A percentile compares a stretch with the other conserved stretches of the same genome.
phyloP scores from a whole-genome alignment of 179 eudicot species.

The Patellifolia procumbens region DNA sequence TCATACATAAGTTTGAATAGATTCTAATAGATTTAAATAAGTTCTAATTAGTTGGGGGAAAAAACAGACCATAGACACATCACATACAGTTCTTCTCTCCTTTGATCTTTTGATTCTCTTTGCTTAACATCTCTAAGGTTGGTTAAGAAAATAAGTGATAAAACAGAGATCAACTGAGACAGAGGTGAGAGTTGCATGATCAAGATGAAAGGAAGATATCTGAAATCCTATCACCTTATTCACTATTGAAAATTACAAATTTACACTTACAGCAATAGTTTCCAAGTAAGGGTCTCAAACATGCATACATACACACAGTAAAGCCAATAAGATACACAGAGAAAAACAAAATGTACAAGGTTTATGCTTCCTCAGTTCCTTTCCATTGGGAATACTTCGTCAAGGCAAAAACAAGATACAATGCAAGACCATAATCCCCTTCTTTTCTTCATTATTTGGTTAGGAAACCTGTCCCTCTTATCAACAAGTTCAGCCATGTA shows the following conservation, averaged over 20 bases:
- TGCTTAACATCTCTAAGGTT: no score
- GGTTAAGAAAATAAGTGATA: background rate
- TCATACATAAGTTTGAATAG: no score
- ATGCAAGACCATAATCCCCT: conserved; percentile 38
- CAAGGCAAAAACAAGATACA: conserved; percentile 38
- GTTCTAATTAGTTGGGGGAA: no score
- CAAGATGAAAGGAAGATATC: background rate
- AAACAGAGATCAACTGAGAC: background rate
- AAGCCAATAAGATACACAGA: conserved; percentile 7
- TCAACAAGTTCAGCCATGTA: conserved; percentile 29
- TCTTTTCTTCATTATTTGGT: conserved; percentile 11
- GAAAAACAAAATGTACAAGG: background rate
- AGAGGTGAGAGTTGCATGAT: background rate
- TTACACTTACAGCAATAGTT: conserved; percentile 21
- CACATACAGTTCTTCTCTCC: no score
- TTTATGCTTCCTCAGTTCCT: background rate
- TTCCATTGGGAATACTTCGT: conserved; percentile 11
- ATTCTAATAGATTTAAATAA: no score
- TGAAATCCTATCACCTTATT: background rate
- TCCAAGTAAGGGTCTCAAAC: conserved; percentile 4
- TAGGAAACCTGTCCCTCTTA: conserved; percentile 4
- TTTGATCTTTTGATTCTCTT: no score
- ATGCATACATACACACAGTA: conserved; percentile 23
- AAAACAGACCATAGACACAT: no score
- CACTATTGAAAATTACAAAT: background rate